A percentile compares a stretch with the other conserved stretches of the same genome.
Evolutionary conservation across 2,329 filamentous ascomycete genomes (phyloP).

Genomic region (Calonectria honghensis): DNA sequence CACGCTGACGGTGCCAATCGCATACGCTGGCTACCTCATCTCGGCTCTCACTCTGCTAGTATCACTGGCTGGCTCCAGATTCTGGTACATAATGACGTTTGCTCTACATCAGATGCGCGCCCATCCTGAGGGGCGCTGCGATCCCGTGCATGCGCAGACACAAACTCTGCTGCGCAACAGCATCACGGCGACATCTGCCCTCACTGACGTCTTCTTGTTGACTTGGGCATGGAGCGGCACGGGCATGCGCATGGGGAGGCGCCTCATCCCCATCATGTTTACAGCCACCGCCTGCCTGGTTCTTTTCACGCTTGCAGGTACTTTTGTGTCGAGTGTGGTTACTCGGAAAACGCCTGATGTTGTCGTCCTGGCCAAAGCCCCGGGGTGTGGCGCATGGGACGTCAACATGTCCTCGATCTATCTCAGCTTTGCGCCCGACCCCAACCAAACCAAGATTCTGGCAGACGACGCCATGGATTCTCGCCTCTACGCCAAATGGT

Average conservation of each 20-base stretch:
- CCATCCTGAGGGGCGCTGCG: not conserved
- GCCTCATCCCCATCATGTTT: not conserved
- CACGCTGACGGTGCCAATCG: not conserved
- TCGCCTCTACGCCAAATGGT: constrained; percentile 18
- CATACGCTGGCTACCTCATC: constrained; percentile 14
- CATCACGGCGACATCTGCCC: not conserved
- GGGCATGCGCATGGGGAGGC: not conserved
- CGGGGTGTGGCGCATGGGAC: constrained; percentile 12
- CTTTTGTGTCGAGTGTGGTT: not conserved
- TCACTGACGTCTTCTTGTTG: not conserved
- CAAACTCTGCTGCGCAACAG: constrained; percentile 11
- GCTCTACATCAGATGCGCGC: not conserved
- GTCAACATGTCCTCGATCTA: not conserved
- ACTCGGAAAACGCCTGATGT: constrained; percentile 7
- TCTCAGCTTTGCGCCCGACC: not conserved
- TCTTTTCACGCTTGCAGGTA: not conserved
- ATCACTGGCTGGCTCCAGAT: constrained; percentile 2
- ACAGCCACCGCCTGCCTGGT: not conserved
- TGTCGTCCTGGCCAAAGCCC: constrained; percentile 1
- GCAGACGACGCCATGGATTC: constrained; percentile 1
- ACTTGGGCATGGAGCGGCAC: constrained; percentile 2
- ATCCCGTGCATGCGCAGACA: not conserved
- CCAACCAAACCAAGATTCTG: not conserved
- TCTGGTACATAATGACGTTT: constrained; percentile 9
- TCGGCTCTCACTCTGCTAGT: constrained; percentile 1